Conservation (phyloP, 306 rosid species). For the Prunus davidiana region DNA sequence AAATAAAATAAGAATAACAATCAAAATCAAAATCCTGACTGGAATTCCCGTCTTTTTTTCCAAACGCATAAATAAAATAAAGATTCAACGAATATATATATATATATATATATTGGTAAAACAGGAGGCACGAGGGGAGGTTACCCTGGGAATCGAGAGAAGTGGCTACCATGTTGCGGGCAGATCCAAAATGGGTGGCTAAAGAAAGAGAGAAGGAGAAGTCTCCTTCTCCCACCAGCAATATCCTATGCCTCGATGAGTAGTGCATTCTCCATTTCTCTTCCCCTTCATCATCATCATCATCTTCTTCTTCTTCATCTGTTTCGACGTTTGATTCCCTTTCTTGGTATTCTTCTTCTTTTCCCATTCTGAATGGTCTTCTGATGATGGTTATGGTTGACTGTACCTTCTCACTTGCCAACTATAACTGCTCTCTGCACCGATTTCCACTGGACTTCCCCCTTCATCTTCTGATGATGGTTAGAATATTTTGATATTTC, state of each 20-base stretch:
- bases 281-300: slow-evolving; percentile 19
- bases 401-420: not conserved
- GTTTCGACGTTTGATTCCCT: slow-evolving; percentile 1
- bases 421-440: not conserved
- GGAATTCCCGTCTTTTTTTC: no score
- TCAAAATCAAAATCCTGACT: not conserved
- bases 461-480: no score
- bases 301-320: not conserved
- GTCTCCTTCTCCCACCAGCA: slow-evolving; percentile 84
- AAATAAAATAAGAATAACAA: no score
- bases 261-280: slow-evolving; percentile 71
- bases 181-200: slow-evolving; percentile 60
- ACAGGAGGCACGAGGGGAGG: not conserved
- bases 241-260: slow-evolving; percentile 61
- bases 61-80: no score
- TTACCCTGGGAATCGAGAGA: slow-evolving; percentile 68
- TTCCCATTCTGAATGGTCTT: not conserved
- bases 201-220: slow-evolving; percentile 66
- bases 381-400: not conserved
- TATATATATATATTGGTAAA: not conserved
- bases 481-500: no score
- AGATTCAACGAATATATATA: not conserved
- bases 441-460: no score
- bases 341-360: not conserved
- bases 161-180: slow-evolving; percentile 66